phyloP scores from a whole-genome alignment of 345 rosid species.

The Ceriops decandra region DNA sequence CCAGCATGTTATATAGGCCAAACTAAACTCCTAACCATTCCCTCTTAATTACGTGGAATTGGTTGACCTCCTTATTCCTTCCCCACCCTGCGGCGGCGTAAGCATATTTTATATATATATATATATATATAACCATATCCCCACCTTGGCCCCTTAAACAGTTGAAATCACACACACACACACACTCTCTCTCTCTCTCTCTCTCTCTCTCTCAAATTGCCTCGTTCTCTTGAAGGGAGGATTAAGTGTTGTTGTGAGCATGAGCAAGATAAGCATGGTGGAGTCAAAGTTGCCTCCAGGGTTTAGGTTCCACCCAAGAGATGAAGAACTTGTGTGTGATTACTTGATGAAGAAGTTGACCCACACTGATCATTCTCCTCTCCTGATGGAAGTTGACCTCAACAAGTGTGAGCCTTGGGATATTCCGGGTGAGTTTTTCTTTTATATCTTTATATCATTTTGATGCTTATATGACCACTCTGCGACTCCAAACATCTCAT shows the following conservation, averaged over 20 bases:
- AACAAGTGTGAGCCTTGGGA: slow-evolving; percentile 92
- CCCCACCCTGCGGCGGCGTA: not conserved
- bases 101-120: not conserved
- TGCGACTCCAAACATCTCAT: not conserved
- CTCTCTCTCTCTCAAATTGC: too few relatives aligned
- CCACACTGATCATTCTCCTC: slow-evolving; percentile 18
- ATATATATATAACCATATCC: not conserved
- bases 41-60: not conserved
- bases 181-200: too few relatives aligned
- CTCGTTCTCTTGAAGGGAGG: too few relatives aligned
- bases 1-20: slow-evolving; percentile 4
- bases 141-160: not conserved
- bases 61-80: not conserved
- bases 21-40: not conserved
- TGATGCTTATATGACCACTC: not conserved
- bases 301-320: slow-evolving; percentile 85
- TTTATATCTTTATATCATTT: not conserved
- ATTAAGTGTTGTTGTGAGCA: not conserved
- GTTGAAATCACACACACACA: too few relatives aligned
- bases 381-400: slow-evolving; percentile 68
- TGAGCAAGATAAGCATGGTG: slow-evolving; percentile 26
- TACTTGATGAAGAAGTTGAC: slow-evolving; percentile 59
- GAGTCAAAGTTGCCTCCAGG: slow-evolving; percentile 74
- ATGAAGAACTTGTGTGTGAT: slow-evolving; percentile 88
- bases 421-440: slow-evolving; percentile 48